Conservation (phyloP, 208 protist species). For the Trypanosomatidae sp. region DNA sequence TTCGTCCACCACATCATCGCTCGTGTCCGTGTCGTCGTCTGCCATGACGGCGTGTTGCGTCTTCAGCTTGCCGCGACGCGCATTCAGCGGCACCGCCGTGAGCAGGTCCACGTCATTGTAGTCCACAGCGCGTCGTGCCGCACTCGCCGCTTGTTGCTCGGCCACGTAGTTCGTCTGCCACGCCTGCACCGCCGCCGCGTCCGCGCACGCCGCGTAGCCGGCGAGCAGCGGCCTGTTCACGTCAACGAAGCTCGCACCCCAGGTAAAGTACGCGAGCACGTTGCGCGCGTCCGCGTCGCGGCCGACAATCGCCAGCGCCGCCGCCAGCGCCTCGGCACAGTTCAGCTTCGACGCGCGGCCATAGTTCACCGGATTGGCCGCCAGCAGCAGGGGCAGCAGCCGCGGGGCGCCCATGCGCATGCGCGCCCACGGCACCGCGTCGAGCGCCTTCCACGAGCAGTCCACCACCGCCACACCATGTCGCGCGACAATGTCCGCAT, state of each 20-base stretch:
- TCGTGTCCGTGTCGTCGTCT: neutral
- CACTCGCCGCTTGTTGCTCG: conserved; percentile 16
- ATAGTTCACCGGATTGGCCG: conserved; percentile 99
- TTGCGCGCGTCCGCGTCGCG: conserved; percentile 81
- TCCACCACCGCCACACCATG: conserved; percentile 97
- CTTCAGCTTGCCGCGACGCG: conserved; percentile 27
- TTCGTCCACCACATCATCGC: conserved; percentile 3
- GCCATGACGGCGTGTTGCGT: conserved; percentile 8
- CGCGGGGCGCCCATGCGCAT: conserved; percentile 85
- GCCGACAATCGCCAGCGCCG: conserved; percentile 91
- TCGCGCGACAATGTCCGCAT: conserved; percentile 78
- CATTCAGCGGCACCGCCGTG: conserved; percentile 34
- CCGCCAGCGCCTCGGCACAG: conserved; percentile 96
- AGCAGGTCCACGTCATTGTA: conserved; percentile 36
- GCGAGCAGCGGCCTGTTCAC: conserved; percentile 93
- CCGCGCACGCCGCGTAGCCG: conserved; percentile 40
- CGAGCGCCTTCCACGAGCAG: conserved; percentile 97
- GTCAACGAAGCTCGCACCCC: conserved; percentile 94
- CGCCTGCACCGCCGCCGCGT: conserved; percentile 34
- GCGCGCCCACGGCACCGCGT: conserved; percentile 91
- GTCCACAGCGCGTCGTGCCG: conserved; percentile 27
- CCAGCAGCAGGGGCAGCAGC: conserved; percentile 96
- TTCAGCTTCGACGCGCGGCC: conserved; percentile 96
- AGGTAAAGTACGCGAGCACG: conserved; percentile 94
- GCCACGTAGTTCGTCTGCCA: conserved; percentile 57